A percentile compares a stretch with the other conserved stretches of the same genome.
Conservation (phyloP, 2,329 filamentous ascomycete genomes). For the Neofusicoccum ribis region DNA sequence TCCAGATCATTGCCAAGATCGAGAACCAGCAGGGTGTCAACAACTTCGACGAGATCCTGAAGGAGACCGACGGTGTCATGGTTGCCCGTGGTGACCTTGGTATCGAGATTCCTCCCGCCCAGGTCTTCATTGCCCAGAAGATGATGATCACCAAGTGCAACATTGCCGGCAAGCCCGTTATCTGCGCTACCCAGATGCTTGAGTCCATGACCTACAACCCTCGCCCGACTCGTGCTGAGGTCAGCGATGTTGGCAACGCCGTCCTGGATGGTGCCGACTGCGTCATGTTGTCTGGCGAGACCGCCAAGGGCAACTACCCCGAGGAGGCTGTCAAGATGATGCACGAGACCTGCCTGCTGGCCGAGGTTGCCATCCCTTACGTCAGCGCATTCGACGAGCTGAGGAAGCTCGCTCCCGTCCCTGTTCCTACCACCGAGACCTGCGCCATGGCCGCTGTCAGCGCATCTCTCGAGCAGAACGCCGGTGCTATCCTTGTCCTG, state of each 20-base stretch:
- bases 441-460: slow-evolving; percentile 97
- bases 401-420: slow-evolving; percentile 77
- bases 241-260: slow-evolving; percentile 97
- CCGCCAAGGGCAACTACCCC: slow-evolving; percentile 95
- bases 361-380: slow-evolving; percentile 96
- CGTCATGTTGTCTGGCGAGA: slow-evolving; percentile 99
- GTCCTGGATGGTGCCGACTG: slow-evolving; percentile 98
- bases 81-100: slow-evolving; percentile 97
- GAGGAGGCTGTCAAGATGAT: slow-evolving; percentile 92
- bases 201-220: slow-evolving; percentile 99
- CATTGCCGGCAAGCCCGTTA: slow-evolving; percentile 96
- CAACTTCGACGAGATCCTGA: slow-evolving; percentile 97
- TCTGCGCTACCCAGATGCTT: slow-evolving; percentile 99
- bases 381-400: slow-evolving; percentile 96
- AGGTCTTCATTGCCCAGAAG: slow-evolving; percentile 99
- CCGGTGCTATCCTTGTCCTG: slow-evolving; percentile 91
- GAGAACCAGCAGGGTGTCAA: slow-evolving; percentile 99
- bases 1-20: slow-evolving; percentile 99
- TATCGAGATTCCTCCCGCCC: slow-evolving; percentile 97
- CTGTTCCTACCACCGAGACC: slow-evolving; percentile 85
- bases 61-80: slow-evolving; percentile 98
- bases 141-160: slow-evolving; percentile 99
- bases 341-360: slow-evolving; percentile 95
- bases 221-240: slow-evolving; percentile 94
- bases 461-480: slow-evolving; percentile 92